These are phyloP conservation scores for Aspergillus jensenii DNA, from an alignment of 2,329 filamentous ascomycete species.

Conservation along the genomic window DNA sequence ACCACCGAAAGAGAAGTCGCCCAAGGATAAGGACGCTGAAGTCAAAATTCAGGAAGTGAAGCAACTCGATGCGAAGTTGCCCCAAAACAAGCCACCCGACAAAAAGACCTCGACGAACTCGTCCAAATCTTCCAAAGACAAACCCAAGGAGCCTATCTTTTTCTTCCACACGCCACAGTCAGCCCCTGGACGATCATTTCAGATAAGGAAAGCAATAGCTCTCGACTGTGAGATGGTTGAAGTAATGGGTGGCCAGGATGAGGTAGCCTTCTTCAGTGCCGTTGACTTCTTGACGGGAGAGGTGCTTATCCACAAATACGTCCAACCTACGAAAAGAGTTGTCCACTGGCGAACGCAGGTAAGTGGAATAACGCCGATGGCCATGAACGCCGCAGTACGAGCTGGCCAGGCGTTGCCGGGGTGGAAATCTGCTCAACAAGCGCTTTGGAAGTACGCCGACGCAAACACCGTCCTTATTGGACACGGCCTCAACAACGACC, in stretches of 20 bases:
- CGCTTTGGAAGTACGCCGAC: constrained; percentile 46
- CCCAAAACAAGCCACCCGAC: not conserved
- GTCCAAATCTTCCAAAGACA: not conserved
- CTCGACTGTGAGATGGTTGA: constrained; percentile 54
- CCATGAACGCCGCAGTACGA: constrained; percentile 32
- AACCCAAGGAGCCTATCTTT: not conserved
- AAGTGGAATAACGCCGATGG: constrained; percentile 39
- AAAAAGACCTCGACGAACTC: not conserved
- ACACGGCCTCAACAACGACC: constrained; percentile 48
- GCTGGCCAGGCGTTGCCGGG: constrained; percentile 36
- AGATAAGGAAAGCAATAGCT: constrained; percentile 30
- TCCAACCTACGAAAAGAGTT: constrained; percentile 37
- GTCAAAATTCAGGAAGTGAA: not conserved
- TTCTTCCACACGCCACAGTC: not conserved
- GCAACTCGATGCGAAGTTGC: not conserved
- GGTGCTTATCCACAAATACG: constrained; percentile 46
- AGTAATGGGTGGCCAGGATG: constrained; percentile 25
- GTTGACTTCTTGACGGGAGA: constrained; percentile 50
- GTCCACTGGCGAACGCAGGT: constrained; percentile 40
- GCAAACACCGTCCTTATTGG: constrained; percentile 50
- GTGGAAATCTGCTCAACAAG: constrained; percentile 45
- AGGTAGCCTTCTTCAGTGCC: constrained; percentile 40
- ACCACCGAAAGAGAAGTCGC: not conserved
- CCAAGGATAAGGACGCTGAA: not conserved
- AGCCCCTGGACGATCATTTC: not conserved